Conservation (phyloP, 257 asterid species). For the Ballota nigra region DNA sequence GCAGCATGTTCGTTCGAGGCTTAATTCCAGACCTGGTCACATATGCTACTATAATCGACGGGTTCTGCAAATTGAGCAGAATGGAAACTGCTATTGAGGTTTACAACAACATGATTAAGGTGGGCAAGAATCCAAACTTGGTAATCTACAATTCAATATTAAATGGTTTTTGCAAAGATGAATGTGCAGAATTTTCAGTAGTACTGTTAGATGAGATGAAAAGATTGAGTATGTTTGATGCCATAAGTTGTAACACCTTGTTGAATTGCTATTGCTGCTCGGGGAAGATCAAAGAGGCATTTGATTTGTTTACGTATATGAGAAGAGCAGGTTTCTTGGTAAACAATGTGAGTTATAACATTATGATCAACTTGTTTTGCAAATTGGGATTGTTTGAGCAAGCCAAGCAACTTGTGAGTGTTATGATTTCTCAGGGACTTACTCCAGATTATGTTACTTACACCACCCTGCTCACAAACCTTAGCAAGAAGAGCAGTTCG, state of each 20-base stretch:
- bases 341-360: conserved; percentile 53
- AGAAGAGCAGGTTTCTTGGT: conserved; percentile 43
- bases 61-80: conserved; percentile 50
- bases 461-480: conserved; percentile 45
- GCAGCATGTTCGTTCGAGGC: conserved; percentile 79
- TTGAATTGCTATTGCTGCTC: conserved; percentile 50
- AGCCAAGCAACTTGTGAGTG: conserved; percentile 45
- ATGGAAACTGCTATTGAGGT: conserved; percentile 38
- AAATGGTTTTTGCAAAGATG: conserved; percentile 62
- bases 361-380: conserved; percentile 57
- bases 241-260: conserved; percentile 54
- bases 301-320: conserved; percentile 47
- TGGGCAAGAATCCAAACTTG: conserved; percentile 50
- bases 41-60: conserved; percentile 64
- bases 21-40: conserved; percentile 61
- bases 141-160: conserved; percentile 62
- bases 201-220: conserved; percentile 44
- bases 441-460: conserved; percentile 56
- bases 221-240: conserved; percentile 40
- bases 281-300: conserved; percentile 47
- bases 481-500: conserved; percentile 30
- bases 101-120: conserved; percentile 50
- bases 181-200: conserved; percentile 35
- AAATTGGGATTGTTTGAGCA: conserved; percentile 50
- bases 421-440: conserved; percentile 47